Conservation (phyloP, 176 grass and related monocot genomes). For the Avena sativa region DNA sequence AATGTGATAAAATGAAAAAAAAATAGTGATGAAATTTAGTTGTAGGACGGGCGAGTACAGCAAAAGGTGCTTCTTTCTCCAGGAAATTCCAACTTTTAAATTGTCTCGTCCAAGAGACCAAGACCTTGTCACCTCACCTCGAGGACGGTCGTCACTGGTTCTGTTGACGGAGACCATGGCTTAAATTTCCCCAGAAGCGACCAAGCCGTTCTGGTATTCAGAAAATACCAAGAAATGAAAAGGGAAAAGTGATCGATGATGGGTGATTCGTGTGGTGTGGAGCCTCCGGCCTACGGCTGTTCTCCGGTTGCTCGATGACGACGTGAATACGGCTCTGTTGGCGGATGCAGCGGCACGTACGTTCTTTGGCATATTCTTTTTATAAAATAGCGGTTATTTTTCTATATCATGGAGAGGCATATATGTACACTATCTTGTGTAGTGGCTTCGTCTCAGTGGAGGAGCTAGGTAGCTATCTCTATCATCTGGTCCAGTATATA, state of each 20-base stretch:
- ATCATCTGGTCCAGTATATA: slow-evolving; percentile 33
- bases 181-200: slow-evolving; percentile 20
- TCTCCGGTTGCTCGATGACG: background rate
- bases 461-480: slow-evolving; percentile 32
- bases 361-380: background rate
- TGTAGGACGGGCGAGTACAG: background rate
- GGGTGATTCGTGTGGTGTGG: background rate
- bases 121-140: too few relatives aligned
- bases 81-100: background rate
- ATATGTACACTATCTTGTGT: background rate
- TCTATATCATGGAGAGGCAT: background rate
- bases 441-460: slow-evolving; percentile 6
- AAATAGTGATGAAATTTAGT: too few relatives aligned
- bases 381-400: background rate
- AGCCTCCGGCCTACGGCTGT: background rate
- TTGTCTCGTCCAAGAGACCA: background rate
- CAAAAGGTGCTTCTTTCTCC: background rate
- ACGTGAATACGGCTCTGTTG: background rate
- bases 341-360: background rate
- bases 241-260: background rate
- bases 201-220: background rate
- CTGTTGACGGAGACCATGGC: slow-evolving; percentile 1
- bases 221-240: background rate
- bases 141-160: background rate
- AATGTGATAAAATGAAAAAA: too few relatives aligned